These are phyloP conservation scores for Pyrus bretschneideri DNA, from an alignment of 306 rosid genomes.

Conservation along the genomic window DNA sequence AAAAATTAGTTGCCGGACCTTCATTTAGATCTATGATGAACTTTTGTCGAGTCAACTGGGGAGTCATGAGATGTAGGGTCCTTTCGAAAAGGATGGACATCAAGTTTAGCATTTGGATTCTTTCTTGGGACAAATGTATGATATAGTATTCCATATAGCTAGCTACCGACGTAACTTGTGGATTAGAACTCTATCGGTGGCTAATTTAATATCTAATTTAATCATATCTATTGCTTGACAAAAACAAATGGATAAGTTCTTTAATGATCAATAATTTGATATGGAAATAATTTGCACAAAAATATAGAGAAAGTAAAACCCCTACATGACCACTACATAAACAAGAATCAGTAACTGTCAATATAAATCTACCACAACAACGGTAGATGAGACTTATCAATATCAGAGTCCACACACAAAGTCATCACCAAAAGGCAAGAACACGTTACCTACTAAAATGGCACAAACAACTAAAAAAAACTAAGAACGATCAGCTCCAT, in stretches of 20 bases:
- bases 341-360: rapidly evolving
- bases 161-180: too few relatives aligned
- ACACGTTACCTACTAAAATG: too few relatives aligned
- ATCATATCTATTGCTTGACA: too few relatives aligned
- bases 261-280: too few relatives aligned
- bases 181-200: too few relatives aligned
- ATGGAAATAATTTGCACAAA: too few relatives aligned
- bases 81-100: background rate
- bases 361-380: too few relatives aligned
- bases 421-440: rapidly evolving
- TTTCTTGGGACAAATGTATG: background rate
- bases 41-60: background rate
- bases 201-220: too few relatives aligned
- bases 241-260: too few relatives aligned
- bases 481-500: too few relatives aligned
- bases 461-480: too few relatives aligned
- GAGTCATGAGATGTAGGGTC: background rate
- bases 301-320: background rate
- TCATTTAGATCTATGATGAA: background rate
- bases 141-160: background rate
- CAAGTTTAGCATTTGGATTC: background rate
- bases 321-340: background rate
- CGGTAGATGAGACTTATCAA: too few relatives aligned
- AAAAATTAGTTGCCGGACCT: background rate
- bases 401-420: background rate